A percentile compares a stretch with the other conserved stretches of the same genome.
Conservation (phyloP, 805 yeast genomes). For the Candida khao-thaluensis region DNA sequence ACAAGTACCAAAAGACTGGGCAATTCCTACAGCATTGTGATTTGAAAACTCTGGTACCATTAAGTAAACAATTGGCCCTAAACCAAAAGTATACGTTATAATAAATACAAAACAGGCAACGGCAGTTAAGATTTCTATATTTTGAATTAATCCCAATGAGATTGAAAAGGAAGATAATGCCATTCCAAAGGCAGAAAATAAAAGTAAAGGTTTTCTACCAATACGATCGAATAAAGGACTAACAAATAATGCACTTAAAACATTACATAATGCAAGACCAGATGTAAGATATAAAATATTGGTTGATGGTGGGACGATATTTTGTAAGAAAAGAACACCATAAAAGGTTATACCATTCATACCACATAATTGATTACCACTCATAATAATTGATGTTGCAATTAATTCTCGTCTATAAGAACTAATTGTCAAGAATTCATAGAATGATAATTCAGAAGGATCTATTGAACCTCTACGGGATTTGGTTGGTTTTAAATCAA, state of each 20-base stretch:
- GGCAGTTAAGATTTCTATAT: slow-evolving; percentile 21
- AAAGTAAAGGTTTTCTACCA: slow-evolving; percentile 60
- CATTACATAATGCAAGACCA: slow-evolving; percentile 68
- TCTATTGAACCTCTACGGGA: slow-evolving; percentile 28
- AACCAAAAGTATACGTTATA: slow-evolving; percentile 33
- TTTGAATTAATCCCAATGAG: slow-evolving; percentile 23
- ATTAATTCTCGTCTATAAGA: slow-evolving; percentile 24
- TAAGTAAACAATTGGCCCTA: slow-evolving; percentile 39
- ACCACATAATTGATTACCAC: slow-evolving; percentile 56
- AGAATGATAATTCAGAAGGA: slow-evolving; percentile 18
- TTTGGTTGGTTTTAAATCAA: slow-evolving; percentile 7
- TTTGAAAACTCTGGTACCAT: slow-evolving; percentile 37
- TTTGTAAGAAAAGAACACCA: slow-evolving; percentile 76
- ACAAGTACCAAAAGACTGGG: slow-evolving; percentile 36
- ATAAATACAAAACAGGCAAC: slow-evolving; percentile 32
- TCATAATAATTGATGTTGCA: slow-evolving; percentile 36
- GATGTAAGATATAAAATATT: slow-evolving; percentile 55
- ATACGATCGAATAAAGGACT: slow-evolving; percentile 68
- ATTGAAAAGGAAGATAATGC: slow-evolving; percentile 25
- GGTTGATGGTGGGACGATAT: slow-evolving; percentile 52
- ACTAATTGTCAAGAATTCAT: slow-evolving; percentile 18
- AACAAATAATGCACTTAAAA: slow-evolving; percentile 63
- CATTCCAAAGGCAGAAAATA: slow-evolving; percentile 24
- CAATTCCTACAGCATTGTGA: slow-evolving; percentile 32
- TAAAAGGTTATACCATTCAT: slow-evolving; percentile 88